phyloP scores from a whole-genome alignment of 371 early-diverging fungal species.

The Rhizopus arrhizus region DNA sequence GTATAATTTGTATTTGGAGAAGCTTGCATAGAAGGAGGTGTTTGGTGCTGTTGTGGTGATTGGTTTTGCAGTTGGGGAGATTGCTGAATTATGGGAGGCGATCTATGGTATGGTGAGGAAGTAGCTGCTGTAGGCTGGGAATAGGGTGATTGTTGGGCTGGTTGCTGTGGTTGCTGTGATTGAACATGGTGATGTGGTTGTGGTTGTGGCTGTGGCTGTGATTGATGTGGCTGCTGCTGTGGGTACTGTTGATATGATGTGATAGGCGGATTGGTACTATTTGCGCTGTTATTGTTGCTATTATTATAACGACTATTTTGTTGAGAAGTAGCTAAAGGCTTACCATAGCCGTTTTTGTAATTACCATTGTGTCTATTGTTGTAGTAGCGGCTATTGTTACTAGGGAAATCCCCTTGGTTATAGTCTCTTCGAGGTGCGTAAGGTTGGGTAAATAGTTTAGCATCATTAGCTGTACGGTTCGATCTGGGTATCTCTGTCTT shows the following conservation, averaged over 20 bases:
- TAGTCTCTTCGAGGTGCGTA: constrained; percentile 31
- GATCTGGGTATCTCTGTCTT: constrained; percentile 31
- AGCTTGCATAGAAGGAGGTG: constrained; percentile 27
- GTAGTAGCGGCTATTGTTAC: constrained; percentile 10
- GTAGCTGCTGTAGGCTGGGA: background rate
- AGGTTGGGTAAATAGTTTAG: constrained; percentile 34
- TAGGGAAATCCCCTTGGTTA: constrained; percentile 21
- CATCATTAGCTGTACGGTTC: constrained; percentile 30
- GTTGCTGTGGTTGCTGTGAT: background rate
- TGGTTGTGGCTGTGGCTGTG: constrained; percentile 10
- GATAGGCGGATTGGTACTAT: background rate
- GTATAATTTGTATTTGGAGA: constrained; percentile 32
- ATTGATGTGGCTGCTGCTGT: background rate
- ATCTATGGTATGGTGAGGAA: background rate
- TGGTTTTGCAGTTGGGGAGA: constrained; percentile 22
- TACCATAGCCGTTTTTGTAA: constrained; percentile 6
- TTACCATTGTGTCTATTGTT: constrained; percentile 18
- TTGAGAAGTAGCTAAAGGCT: background rate
- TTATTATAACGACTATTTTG: constrained; percentile 8
- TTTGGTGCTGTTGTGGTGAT: constrained; percentile 13
- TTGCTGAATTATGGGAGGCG: constrained; percentile 18
- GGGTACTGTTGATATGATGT: constrained; percentile 8
- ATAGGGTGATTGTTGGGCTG: constrained; percentile 24
- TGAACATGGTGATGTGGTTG: background rate
- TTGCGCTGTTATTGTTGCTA: constrained; percentile 1